A percentile compares a stretch with the other conserved stretches of the same genome.
These are phyloP conservation scores for Pseudogymnoascus verrucosus DNA, from an alignment of 2,329 filamentous ascomycete genomes.

Conservation along the genomic window DNA sequence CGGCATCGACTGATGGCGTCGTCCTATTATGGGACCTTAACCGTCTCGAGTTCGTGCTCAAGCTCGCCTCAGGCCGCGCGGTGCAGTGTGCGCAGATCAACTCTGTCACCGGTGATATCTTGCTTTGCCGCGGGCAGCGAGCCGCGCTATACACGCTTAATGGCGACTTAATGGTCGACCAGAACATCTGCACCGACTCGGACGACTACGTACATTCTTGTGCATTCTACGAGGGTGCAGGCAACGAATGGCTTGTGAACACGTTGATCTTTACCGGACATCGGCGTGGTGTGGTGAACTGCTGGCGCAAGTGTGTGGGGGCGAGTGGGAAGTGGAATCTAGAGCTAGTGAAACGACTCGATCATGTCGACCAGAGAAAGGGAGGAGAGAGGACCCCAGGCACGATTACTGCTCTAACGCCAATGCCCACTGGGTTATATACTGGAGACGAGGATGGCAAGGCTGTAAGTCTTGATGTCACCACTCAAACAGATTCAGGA, in stretches of 20 bases:
- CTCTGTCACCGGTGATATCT: slow-evolving; percentile 81
- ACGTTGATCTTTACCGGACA: slow-evolving; percentile 87
- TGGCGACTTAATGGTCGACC: slow-evolving; percentile 71
- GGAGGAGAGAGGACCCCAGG: slow-evolving; percentile 51
- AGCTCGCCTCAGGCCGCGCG: slow-evolving; percentile 50
- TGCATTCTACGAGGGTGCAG: slow-evolving; percentile 88
- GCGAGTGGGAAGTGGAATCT: slow-evolving; percentile 62
- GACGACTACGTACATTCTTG: slow-evolving; percentile 76
- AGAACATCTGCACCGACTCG: slow-evolving; percentile 63
- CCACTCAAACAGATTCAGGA: not conserved
- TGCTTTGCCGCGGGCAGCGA: slow-evolving; percentile 70
- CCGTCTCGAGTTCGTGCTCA: slow-evolving; percentile 74
- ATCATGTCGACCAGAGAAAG: slow-evolving; percentile 67
- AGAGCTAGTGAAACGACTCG: slow-evolving; percentile 70
- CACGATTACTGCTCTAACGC: slow-evolving; percentile 77
- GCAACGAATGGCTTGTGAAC: slow-evolving; percentile 85
- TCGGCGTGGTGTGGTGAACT: slow-evolving; percentile 72
- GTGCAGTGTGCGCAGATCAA: slow-evolving; percentile 77
- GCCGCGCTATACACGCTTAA: slow-evolving; percentile 82
- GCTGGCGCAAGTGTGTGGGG: slow-evolving; percentile 53
- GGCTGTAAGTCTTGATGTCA: slow-evolving; percentile 56
- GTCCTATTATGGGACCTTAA: slow-evolving; percentile 94
- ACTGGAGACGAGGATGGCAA: slow-evolving; percentile 89
- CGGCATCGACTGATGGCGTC: slow-evolving; percentile 71
- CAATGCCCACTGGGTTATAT: slow-evolving; percentile 77